phyloP scores from a whole-genome alignment of 805 yeast species.

The Candida hispaniensis region DNA sequence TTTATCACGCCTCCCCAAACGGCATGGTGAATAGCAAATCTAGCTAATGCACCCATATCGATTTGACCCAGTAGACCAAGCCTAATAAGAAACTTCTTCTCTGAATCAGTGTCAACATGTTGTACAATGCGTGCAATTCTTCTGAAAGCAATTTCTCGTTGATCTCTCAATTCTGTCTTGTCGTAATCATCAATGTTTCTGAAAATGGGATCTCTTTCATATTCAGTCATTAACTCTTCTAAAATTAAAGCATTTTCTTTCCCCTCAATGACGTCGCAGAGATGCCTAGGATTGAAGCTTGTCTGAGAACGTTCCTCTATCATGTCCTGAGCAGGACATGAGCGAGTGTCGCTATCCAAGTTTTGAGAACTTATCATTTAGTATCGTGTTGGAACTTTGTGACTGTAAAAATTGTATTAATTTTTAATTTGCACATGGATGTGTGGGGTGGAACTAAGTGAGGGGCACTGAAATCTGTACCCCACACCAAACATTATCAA shows the following conservation, averaged over 20 bases:
- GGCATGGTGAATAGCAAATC: slow-evolving; percentile 81
- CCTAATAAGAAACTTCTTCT: slow-evolving; percentile 23
- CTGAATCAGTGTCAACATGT: slow-evolving; percentile 10
- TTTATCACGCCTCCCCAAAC: slow-evolving; percentile 67
- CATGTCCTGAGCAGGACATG: no score
- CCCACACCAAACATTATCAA: no score
- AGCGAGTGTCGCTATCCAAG: no score
- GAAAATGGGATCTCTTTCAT: slow-evolving; percentile 47
- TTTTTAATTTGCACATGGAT: no score
- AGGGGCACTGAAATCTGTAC: no score
- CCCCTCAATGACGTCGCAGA: slow-evolving; percentile 37
- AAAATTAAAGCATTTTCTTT: slow-evolving; percentile 30
- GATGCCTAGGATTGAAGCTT: slow-evolving; percentile 30
- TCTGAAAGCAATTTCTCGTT: slow-evolving; percentile 31
- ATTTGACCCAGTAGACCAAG: slow-evolving; percentile 24
- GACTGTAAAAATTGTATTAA: no score
- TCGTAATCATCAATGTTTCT: slow-evolving; percentile 37
- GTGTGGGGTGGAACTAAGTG: no score
- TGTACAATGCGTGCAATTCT: slow-evolving; percentile 24
- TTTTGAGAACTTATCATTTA: no score
- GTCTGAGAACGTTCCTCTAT: slow-evolving; percentile 33
- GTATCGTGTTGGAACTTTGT: no score
- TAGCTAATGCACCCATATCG: slow-evolving; percentile 72
- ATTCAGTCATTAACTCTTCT: slow-evolving; percentile 33
- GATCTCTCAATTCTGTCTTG: slow-evolving; percentile 31